These are phyloP conservation scores for Podospora pseudopauciseta DNA, from an alignment of 495 filamentous ascomycete genomes.

Conservation along the genomic window DNA sequence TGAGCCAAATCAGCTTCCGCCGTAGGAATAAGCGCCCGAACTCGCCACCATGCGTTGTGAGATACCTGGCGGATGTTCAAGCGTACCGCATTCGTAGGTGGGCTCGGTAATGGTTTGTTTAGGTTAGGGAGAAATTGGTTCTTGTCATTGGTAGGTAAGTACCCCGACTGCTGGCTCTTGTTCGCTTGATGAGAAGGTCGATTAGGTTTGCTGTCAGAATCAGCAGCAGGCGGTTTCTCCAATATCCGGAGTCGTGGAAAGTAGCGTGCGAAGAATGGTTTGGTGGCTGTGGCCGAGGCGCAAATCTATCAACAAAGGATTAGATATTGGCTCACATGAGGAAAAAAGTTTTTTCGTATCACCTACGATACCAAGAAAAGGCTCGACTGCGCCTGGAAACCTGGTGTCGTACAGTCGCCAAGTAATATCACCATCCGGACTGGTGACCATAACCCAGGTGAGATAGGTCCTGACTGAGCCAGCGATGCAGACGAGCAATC, in stretches of 20 bases:
- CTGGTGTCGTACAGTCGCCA: neutral
- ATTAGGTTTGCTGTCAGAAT: neutral
- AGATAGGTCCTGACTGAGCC: neutral
- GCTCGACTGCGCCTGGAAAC: neutral
- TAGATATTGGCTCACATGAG: neutral
- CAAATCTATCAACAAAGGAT: neutral
- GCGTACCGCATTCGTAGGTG: neutral
- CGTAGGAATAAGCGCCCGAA: neutral
- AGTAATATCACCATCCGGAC: neutral
- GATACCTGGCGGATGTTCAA: neutral
- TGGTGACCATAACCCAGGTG: neutral
- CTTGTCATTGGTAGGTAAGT: neutral
- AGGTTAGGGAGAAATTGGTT: neutral
- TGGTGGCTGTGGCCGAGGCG: neutral
- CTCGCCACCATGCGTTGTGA: neutral
- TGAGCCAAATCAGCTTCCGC: neutral
- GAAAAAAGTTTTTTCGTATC: neutral
- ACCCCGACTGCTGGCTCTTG: neutral
- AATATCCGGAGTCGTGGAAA: neutral
- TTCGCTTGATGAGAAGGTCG: neutral
- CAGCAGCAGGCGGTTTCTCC: neutral
- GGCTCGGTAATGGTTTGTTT: neutral
- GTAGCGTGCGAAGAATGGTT: neutral
- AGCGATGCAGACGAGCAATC: conserved; percentile 3
- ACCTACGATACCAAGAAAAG: conserved; percentile 1